Conservation (phyloP, 2,329 filamentous ascomycete genomes). For the Chrysoporthe deuterocubensis region DNA sequence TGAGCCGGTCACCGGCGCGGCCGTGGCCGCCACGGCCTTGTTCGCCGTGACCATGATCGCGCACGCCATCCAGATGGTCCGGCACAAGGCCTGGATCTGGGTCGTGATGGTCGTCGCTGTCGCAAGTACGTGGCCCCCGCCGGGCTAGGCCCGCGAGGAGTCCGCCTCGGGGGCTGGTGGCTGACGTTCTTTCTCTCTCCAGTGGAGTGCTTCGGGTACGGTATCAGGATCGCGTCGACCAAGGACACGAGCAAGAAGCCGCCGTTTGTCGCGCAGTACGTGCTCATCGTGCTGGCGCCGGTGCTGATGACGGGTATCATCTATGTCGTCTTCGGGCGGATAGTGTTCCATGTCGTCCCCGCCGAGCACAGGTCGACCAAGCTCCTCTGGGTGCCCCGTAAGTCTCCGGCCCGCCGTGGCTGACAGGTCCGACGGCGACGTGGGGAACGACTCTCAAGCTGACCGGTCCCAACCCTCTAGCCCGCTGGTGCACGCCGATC, state of each 20-base stretch:
- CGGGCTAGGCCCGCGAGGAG: not conserved
- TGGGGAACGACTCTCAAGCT: slow-evolving; percentile 35
- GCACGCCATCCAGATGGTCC: slow-evolving; percentile 34
- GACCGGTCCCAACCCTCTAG: slow-evolving; percentile 23
- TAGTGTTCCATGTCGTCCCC: slow-evolving; percentile 44
- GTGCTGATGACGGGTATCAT: slow-evolving; percentile 45
- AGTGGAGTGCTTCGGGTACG: slow-evolving; percentile 47
- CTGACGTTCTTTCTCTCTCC: not conserved
- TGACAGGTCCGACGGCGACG: slow-evolving; percentile 31
- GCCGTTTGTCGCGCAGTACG: slow-evolving; percentile 42
- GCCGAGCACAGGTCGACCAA: slow-evolving; percentile 37
- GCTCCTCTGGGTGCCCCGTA: slow-evolving; percentile 43
- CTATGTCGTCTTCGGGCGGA: slow-evolving; percentile 45
- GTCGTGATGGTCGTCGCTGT: slow-evolving; percentile 36
- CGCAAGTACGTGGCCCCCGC: slow-evolving; percentile 30
- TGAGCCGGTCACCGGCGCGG: slow-evolving; percentile 35
- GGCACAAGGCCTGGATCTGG: slow-evolving; percentile 38
- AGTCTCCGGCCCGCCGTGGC: not conserved
- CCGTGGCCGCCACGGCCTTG: slow-evolving; percentile 34
- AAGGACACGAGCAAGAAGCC: slow-evolving; percentile 32
- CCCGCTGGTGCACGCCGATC: slow-evolving; percentile 42
- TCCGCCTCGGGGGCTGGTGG: not conserved
- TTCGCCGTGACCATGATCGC: slow-evolving; percentile 34
- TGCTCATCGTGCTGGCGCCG: slow-evolving; percentile 43
- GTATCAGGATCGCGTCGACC: slow-evolving; percentile 38